Conservation (phyloP, 2,329 filamentous ascomycete genomes). For the Aspergillus sp. region DNA sequence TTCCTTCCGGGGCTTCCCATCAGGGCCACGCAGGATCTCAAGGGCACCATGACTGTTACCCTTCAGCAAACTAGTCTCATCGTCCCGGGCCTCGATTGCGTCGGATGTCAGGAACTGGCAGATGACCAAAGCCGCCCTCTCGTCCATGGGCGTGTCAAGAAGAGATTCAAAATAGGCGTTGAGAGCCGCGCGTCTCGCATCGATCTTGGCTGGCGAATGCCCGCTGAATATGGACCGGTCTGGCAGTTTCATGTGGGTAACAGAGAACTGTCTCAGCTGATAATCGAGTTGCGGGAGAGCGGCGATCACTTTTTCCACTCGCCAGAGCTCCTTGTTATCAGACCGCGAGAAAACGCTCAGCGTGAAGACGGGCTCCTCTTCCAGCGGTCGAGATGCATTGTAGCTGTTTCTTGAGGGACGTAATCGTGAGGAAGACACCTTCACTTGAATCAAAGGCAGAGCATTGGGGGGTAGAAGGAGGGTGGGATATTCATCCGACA, state of each 20-base stretch:
- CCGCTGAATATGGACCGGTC: constrained; percentile 86
- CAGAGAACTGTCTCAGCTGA: constrained; percentile 70
- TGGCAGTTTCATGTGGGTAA: constrained; percentile 73
- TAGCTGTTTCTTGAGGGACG: constrained; percentile 86
- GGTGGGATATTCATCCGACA: constrained; percentile 83
- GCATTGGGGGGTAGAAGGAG: constrained; percentile 85
- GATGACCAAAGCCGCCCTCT: constrained; percentile 71
- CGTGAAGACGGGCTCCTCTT: constrained; percentile 93
- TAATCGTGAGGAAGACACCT: constrained; percentile 90
- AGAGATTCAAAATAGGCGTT: constrained; percentile 84
- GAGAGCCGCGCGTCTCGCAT: constrained; percentile 76
- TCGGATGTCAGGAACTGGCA: constrained; percentile 81
- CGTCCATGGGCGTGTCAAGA: constrained; percentile 78
- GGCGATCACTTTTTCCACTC: constrained; percentile 85
- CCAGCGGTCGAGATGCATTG: constrained; percentile 72
- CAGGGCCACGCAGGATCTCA: constrained; percentile 50
- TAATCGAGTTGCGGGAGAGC: constrained; percentile 81
- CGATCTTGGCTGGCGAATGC: constrained; percentile 89
- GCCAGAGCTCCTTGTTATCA: constrained; percentile 70
- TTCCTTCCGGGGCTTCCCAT: constrained; percentile 70
- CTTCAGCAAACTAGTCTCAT: constrained; percentile 52
- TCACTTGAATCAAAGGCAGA: constrained; percentile 78
- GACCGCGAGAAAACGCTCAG: constrained; percentile 79
- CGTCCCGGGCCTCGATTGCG: constrained; percentile 55
- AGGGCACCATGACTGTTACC: constrained; percentile 30